phyloP scores from a whole-genome alignment of 352 stramenopile genomes.

The Elongisporangium anandrum region DNA sequence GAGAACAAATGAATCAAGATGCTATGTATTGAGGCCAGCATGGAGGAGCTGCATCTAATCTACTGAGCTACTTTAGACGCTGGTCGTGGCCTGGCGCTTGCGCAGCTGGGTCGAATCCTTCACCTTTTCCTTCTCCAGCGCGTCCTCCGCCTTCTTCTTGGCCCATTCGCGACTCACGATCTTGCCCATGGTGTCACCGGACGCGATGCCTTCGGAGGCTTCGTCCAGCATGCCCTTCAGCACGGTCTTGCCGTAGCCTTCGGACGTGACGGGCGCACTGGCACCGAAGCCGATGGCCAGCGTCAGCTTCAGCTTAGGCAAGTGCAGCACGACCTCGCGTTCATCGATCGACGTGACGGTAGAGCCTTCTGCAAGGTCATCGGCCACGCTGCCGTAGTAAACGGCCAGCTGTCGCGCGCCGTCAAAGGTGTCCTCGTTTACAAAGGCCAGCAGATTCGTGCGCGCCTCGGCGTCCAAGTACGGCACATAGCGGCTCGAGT shows the following conservation, averaged over 20 bases:
- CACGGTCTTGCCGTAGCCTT: constrained; percentile 68
- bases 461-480: constrained; percentile 78
- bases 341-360: constrained; percentile 73
- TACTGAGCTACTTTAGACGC: neutral
- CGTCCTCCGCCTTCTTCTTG: constrained; percentile 34
- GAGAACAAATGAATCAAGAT: neutral
- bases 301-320: constrained; percentile 83
- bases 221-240: constrained; percentile 68
- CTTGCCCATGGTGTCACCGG: constrained; percentile 76
- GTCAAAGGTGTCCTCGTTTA: constrained; percentile 80
- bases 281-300: constrained; percentile 79
- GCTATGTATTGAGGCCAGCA: neutral
- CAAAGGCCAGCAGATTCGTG: constrained; percentile 56
- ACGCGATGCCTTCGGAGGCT: constrained; percentile 43
- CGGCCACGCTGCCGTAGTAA: constrained; percentile 82
- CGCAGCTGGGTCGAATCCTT: neutral
- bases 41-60: neutral
- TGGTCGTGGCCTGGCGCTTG: neutral
- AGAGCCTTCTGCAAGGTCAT: constrained; percentile 64
- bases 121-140: neutral
- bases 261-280: constrained; percentile 64
- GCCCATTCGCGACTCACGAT: constrained; percentile 64
- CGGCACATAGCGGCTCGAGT: constrained; percentile 55
- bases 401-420: constrained; percentile 63
- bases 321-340: constrained; percentile 64